Evolutionary conservation across 1,284 basidiomycete genomes (phyloP), one percentile per base, ranked within the genome.

Genomic region (Heterobasidion irregulare): DNA sequence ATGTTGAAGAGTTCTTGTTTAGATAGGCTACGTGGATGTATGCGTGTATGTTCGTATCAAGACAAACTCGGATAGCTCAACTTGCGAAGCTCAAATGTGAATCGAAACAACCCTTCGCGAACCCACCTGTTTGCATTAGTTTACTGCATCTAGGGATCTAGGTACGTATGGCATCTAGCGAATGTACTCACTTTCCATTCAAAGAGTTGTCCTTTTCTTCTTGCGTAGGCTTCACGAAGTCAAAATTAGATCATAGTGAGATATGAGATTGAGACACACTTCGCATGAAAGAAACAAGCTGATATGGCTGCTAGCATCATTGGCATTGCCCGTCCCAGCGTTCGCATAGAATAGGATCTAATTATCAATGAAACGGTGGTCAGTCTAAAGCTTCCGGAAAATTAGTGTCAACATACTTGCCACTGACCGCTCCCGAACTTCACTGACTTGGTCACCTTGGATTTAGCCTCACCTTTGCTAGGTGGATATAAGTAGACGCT

Each of bases 301-400:
- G 33, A 90, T 76, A 62, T 77, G 84, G 60, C 78, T 66, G 48
- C 75, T 63, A 54, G 72, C 57, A 6, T 66, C 68, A 2, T 72
- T 72, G 41, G 77, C 71, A 49, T 73, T 76, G 6, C 70, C 71
- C 32, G 76, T 78, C 0, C 89, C 89, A 47, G 87, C 85, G 66
- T 92, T 92, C 7, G 89, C 79, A 66, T 92, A 92, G 69, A 91
- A 91, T 49, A 93, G 66, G 47, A 91, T 82, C 80, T 91, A 63
- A 56, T 63, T 18, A 4, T 2, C 8, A 4, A 12, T 53, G 7
- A 36, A 56, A 45, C 33, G 36, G 36, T 19, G 19, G 51, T 57
- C 18, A 54, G 32, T n/a, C 26, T 34, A 19, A 19, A 15, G 46
- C 10, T 10, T 48, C 34, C 16, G 33, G 32, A 15, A 34, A 32